Base-by-base conservation (phyloP, 2,329 filamentous ascomycete species). In the Exophiala viscosa region DNA sequence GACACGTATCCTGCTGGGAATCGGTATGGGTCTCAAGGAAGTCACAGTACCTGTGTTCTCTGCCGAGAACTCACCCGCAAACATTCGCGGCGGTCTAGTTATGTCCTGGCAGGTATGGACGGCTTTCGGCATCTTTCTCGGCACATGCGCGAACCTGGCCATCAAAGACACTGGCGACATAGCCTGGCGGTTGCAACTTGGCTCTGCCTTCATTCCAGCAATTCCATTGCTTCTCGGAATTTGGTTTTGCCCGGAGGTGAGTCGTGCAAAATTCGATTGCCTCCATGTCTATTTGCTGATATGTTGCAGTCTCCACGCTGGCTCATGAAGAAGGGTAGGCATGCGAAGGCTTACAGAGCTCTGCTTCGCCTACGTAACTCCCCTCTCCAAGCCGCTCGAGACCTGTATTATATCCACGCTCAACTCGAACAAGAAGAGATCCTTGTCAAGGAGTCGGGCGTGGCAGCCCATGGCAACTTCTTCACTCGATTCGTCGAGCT, bases 91-190 rank as follows among this genome's bases (percentile, higher is more conserved):
- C 8, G 76, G 73, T 5, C 63, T 81, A 3, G 77, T 79, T 35
- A 80, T 79, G 75, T 75, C 70, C 0, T 81, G 77, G 76, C 78
- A 81, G 63, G 64, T 81, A 14, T 82, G 76, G 74, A 75, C 72
- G 1, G 71, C 71, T 7, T 76, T 70, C 38, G 69, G 69, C 10
- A 71, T 71, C 38, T 65, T 71, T 43, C 46, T 71, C 23, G 74
- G 74, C 2, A 69, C 67, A 39, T 69, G 65, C 33, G 73, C 73
- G 2, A 76, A 71, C 34, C 59, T 76, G 1, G 67, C 67, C 2
- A 68, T 76, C 18, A 69, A 71, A 55, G 56, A 70, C 10, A 62
- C 67, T 14, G 71, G 71, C 7, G 44, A 39, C 20, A 69, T 70
- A 34, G 63, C 68, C 2, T 78, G 76, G 75, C 63, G 75, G 5